Evolutionary conservation across 2,329 filamentous ascomycete genomes (phyloP).

Genomic region (Nectriaceae sp.): DNA sequence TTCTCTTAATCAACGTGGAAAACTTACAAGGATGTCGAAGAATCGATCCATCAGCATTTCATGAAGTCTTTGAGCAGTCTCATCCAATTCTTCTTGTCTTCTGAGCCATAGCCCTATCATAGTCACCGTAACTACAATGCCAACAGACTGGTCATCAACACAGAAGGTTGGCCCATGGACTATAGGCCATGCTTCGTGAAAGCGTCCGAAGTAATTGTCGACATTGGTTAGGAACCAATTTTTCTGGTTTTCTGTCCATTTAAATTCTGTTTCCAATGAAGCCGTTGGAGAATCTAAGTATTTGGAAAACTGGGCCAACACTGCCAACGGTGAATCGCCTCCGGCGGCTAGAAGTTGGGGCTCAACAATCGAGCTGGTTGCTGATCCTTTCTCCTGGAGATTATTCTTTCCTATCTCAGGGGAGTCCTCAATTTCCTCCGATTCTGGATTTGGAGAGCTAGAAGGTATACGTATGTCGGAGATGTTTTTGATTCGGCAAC

Average conservation of each 20-base stretch:
- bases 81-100: conserved; percentile 26
- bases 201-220: conserved; percentile 39
- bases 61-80: conserved; percentile 34
- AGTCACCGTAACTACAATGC: conserved; percentile 31
- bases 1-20: background rate
- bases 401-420: no score
- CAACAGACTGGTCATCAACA: conserved; percentile 30
- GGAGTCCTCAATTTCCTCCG: no score
- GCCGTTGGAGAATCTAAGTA: conserved; percentile 4
- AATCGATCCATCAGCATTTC: conserved; percentile 31
- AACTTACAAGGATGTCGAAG: conserved; percentile 31
- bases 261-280: conserved; percentile 10
- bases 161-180: conserved; percentile 40
- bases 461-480: no score
- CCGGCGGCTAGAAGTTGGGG: no score
- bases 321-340: no score
- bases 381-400: no score
- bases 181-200: conserved; percentile 45
- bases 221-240: conserved; percentile 19
- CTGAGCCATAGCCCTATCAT: conserved; percentile 44
- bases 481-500: no score
- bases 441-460: no score
- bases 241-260: conserved; percentile 10
- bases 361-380: no score
- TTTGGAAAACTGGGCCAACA: no score